Conservation (phyloP, 257 asterid genomes). For the Ehretia macrophylla region DNA sequence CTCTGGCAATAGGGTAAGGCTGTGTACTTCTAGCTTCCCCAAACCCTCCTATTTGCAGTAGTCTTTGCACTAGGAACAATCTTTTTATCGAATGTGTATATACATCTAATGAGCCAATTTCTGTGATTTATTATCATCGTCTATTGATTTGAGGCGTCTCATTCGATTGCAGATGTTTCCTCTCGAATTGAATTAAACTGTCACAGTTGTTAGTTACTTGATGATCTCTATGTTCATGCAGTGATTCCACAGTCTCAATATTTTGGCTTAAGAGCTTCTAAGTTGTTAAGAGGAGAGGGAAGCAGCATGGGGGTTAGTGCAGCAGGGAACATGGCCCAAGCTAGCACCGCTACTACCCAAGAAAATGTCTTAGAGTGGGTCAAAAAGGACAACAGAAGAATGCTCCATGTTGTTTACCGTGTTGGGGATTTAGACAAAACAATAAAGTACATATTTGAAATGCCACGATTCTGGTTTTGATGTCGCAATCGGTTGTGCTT, state of each 20-base stretch:
- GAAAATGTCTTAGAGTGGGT: conserved; percentile 83
- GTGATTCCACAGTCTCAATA: conserved; percentile 58
- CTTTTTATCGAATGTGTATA: too few relatives aligned
- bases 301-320: conserved; percentile 35
- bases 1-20: too few relatives aligned
- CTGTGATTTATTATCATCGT: too few relatives aligned
- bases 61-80: too few relatives aligned
- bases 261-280: conserved; percentile 55
- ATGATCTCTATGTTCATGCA: conserved; percentile 27
- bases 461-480: not conserved
- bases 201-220: conserved; percentile 7
- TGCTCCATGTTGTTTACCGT: conserved; percentile 98
- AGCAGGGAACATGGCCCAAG: conserved; percentile 58
- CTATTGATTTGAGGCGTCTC: too few relatives aligned
- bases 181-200: too few relatives aligned
- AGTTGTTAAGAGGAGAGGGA: conserved; percentile 39
- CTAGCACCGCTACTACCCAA: conserved; percentile 59
- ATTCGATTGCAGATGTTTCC: too few relatives aligned
- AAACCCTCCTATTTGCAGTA: too few relatives aligned
- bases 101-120: too few relatives aligned
- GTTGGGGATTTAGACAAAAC: conserved; percentile 98
- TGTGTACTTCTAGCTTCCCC: too few relatives aligned
- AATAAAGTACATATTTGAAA: conserved; percentile 53
- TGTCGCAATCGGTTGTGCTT: not conserved
- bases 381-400: conserved; percentile 83